These are phyloP conservation scores for Cucurbita maxima DNA, from an alignment of 306 rosid genomes.

Conservation along the genomic window DNA sequence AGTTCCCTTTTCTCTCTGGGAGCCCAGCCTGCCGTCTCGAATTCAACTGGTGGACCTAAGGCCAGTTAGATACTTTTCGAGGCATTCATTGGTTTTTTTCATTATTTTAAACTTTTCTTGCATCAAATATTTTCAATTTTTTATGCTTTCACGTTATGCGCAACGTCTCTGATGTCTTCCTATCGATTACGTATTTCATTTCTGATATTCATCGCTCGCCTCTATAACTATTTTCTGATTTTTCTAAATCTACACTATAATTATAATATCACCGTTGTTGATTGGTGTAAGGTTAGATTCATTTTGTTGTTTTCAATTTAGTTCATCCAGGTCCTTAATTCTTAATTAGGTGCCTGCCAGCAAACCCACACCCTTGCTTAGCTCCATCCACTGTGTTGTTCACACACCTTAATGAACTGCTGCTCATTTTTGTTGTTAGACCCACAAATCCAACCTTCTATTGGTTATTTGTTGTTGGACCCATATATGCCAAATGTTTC, in stretches of 20 bases:
- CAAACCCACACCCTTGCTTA: no score
- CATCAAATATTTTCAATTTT: not conserved
- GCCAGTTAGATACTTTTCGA: constrained; percentile 10
- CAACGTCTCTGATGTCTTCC: not conserved
- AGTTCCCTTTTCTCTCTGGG: not conserved
- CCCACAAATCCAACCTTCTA: no score
- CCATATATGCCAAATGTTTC: no score
- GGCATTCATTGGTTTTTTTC: not conserved
- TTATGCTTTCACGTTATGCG: not conserved
- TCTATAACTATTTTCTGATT: not conserved
- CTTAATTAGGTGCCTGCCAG: no score
- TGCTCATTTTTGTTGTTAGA: no score
- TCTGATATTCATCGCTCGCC: not conserved
- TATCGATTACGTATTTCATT: not conserved
- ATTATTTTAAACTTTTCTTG: not conserved
- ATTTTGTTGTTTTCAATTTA: no score
- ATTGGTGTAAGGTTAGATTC: no score
- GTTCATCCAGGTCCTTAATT: no score
- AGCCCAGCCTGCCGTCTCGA: constrained; percentile 3
- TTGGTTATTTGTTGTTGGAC: no score
- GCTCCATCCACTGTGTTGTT: no score
- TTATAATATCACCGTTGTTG: no score
- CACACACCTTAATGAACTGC: no score
- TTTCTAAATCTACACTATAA: not conserved
- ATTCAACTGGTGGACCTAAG: constrained; percentile 10